Conservation (phyloP, 768 basidiomycete genomes). For the Hydnum rufescens region DNA sequence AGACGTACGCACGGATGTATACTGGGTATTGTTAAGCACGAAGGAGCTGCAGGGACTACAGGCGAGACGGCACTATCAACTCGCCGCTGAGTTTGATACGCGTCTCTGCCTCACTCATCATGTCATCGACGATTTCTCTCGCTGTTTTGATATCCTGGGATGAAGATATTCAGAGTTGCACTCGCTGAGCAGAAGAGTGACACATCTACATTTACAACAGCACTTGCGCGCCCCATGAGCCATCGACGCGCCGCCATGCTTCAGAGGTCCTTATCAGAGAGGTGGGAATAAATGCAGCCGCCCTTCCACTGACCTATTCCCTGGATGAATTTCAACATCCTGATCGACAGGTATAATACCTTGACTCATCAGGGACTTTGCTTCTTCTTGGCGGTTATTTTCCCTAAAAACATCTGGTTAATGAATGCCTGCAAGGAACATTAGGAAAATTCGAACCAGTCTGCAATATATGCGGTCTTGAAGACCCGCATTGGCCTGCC, state of each 20-base stretch:
- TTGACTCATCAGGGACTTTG: conserved; percentile 57
- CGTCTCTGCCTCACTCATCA: conserved; percentile 47
- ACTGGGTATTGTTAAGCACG: too few relatives aligned
- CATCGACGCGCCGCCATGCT: too few relatives aligned
- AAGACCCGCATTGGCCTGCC: conserved; percentile 76
- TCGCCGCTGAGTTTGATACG: not conserved
- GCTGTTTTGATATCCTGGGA: conserved; percentile 29
- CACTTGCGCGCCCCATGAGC: too few relatives aligned
- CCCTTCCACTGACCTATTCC: conserved; percentile 32
- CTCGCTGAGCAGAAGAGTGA: too few relatives aligned
- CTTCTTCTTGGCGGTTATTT: conserved; percentile 56
- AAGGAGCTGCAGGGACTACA: too few relatives aligned
- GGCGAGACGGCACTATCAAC: not conserved
- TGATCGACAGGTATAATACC: conserved; percentile 58
- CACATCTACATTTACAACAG: too few relatives aligned
- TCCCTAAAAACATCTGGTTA: conserved; percentile 46
- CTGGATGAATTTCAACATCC: conserved; percentile 65
- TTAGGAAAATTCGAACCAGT: conserved; percentile 37
- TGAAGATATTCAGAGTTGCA: not conserved
- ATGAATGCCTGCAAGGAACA: not conserved
- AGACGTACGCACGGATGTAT: too few relatives aligned
- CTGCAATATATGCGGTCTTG: conserved; percentile 64
- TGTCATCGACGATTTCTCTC: conserved; percentile 60
- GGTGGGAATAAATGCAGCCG: not conserved
- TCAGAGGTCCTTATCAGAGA: too few relatives aligned